These are phyloP conservation scores for Chaetomium strumarium DNA, from an alignment of 2,329 filamentous ascomycete species.

Conservation along the genomic window DNA sequence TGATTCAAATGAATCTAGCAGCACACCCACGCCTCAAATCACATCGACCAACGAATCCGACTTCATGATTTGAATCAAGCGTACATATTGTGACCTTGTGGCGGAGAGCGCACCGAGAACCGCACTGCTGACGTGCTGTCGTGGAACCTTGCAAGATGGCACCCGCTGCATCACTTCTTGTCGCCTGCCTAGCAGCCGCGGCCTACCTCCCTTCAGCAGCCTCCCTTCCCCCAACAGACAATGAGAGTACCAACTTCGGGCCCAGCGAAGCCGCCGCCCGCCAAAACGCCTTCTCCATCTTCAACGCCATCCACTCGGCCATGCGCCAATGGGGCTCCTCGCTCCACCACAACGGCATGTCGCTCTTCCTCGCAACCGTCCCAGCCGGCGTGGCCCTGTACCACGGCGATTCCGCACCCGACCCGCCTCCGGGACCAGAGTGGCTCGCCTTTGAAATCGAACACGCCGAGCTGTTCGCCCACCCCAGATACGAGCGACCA, in stretches of 20 bases:
- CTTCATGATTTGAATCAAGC: too few relatives aligned
- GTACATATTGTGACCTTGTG: too few relatives aligned
- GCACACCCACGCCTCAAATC: too few relatives aligned
- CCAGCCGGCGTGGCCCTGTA: conserved; percentile 61
- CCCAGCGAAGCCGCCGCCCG: conserved; percentile 36
- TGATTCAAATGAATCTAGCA: too few relatives aligned
- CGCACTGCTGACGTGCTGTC: too few relatives aligned
- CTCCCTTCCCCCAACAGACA: neutral
- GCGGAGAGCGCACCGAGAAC: too few relatives aligned
- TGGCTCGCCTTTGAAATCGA: conserved; percentile 76
- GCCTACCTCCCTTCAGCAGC: neutral
- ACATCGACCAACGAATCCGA: too few relatives aligned
- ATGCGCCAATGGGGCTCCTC: conserved; percentile 71
- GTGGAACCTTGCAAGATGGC: neutral
- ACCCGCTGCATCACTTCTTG: neutral
- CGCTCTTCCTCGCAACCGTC: conserved; percentile 60
- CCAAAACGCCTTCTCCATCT: conserved; percentile 57
- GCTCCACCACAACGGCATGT: conserved; percentile 69
- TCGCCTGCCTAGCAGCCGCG: neutral
- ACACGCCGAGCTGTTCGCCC: conserved; percentile 62
- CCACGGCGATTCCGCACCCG: conserved; percentile 49
- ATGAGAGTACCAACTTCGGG: neutral
- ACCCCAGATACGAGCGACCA: neutral
- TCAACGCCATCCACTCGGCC: conserved; percentile 66
- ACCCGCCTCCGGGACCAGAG: conserved; percentile 49